Evolutionary conservation across 75 land plant genomes (phyloP), one percentile per base, ranked within the genome.

Genomic region (Azolla pinnata): DNA sequence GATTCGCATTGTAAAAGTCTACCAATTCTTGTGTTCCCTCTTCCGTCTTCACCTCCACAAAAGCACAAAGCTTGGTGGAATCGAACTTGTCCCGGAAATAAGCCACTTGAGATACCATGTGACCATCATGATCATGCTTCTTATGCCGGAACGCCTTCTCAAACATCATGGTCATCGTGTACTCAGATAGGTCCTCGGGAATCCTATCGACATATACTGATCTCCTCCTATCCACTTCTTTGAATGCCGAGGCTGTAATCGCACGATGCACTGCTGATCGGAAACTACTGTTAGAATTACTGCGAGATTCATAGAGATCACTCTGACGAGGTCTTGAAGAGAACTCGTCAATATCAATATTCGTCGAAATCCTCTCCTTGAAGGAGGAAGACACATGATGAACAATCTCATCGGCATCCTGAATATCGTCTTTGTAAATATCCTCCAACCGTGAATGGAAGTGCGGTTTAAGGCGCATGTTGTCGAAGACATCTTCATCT

Each of bases 381-480:
- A 60, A 9, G 17, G 49, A 18, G 4, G 49, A 18, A 50, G 47
- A 17, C 27, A 17, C 29, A 20, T 29, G 29, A 20, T 29, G 29
- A 16, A 10, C 24, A 21, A 18, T 42, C 8, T 18, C 62, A 26
- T 57, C 70, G 5, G 16, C 38, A 21, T 65, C 69, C 29, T 70
- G 46, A 16, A 40, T 8, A 5, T 67, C 60, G 0, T 66, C 71
- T 29, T 29, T 54, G 26, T 67, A 70, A 21, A 57, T 30, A 44
- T 65, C 73, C 50, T 70, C 73, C 60, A 70, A 35, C 21, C 59
- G 49, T 4, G 73, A 70, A 49, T 70, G 57, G 26, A 70, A 67
- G 49, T 70, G 73, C 12, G 73, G 73, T 29, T 67, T 70, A 1
- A 70, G 69, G 18, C 61, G 38, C 60, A 70, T 70, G 56, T 57